Conservation (phyloP, 352 stramenopile genomes). For the Pythium dissimile region DNA sequence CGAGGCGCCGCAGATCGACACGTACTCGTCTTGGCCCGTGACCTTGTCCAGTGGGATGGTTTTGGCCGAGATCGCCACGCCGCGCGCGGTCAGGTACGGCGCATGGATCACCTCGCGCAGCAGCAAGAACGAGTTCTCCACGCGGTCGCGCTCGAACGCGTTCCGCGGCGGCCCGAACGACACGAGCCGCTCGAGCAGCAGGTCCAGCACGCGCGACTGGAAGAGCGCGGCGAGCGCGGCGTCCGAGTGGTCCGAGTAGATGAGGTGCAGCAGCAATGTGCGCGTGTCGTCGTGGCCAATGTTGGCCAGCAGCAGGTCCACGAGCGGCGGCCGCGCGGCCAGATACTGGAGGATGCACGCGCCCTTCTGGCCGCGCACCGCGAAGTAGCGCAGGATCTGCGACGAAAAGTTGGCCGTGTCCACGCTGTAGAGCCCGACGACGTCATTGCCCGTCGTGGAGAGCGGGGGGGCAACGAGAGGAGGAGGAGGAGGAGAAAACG, state of each 20-base stretch:
- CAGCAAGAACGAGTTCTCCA: slow-evolving; percentile 81
- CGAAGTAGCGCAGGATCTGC: slow-evolving; percentile 80
- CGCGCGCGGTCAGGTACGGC: slow-evolving; percentile 75
- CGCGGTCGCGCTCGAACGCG: slow-evolving; percentile 64
- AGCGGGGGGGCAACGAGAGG: background rate
- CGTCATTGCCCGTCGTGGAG: background rate
- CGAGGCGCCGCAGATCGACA: slow-evolving; percentile 81
- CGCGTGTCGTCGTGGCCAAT: slow-evolving; percentile 81
- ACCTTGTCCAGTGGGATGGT: slow-evolving; percentile 83
- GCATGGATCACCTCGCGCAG: slow-evolving; percentile 80
- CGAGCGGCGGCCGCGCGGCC: slow-evolving; percentile 39
- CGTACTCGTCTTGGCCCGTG: slow-evolving; percentile 84
- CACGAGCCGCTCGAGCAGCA: slow-evolving; percentile 75
- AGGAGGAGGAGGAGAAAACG: too few relatives aligned
- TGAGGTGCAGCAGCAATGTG: slow-evolving; percentile 68
- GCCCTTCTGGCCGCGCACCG: slow-evolving; percentile 71
- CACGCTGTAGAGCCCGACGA: slow-evolving; percentile 71
- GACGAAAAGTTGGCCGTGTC: slow-evolving; percentile 77
- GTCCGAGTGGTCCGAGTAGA: slow-evolving; percentile 85
- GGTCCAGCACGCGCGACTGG: slow-evolving; percentile 64
- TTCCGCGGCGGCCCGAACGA: slow-evolving; percentile 70
- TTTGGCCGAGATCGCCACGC: slow-evolving; percentile 84
- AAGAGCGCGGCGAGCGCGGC: slow-evolving; percentile 69
- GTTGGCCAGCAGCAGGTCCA: slow-evolving; percentile 77
- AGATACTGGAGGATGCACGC: slow-evolving; percentile 77